A percentile compares a stretch with the other conserved stretches of the same genome.
These are phyloP conservation scores for Candida ipomoeae DNA, from an alignment of 805 yeast species.

Conservation along the genomic window DNA sequence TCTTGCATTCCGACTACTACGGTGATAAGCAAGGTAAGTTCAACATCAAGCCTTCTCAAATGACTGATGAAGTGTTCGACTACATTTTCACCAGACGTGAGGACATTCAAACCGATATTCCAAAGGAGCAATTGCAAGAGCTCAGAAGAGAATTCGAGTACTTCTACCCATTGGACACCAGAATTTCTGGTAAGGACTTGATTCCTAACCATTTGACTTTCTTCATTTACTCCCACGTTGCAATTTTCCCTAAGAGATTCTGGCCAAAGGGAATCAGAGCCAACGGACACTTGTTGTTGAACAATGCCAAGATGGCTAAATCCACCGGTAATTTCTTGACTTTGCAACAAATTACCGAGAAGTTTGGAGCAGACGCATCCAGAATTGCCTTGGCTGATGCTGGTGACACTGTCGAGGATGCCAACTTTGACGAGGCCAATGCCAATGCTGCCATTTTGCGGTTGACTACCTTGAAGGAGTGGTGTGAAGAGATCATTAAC, in stretches of 20 bases:
- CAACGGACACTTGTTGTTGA: slow-evolving; percentile 91
- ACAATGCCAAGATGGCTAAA: slow-evolving; percentile 97
- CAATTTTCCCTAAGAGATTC: slow-evolving; percentile 80
- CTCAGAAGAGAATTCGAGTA: slow-evolving; percentile 94
- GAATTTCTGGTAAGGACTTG: slow-evolving; percentile 94
- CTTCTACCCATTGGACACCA: slow-evolving; percentile 90
- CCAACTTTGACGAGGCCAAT: slow-evolving; percentile 92
- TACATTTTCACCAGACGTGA: slow-evolving; percentile 78
- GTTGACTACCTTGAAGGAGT: slow-evolving; percentile 85
- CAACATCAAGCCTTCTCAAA: slow-evolving; percentile 69
- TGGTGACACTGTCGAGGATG: slow-evolving; percentile 96
- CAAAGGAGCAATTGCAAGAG: slow-evolving; percentile 58
- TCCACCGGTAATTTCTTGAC: slow-evolving; percentile 97
- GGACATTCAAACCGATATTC: slow-evolving; percentile 52
- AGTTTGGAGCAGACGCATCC: slow-evolving; percentile 96
- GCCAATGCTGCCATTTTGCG: slow-evolving; percentile 98
- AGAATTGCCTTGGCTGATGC: slow-evolving; percentile 98
- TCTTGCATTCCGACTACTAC: slow-evolving; percentile 80
- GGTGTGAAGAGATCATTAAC: slow-evolving; percentile 79
- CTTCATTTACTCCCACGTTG: slow-evolving; percentile 89
- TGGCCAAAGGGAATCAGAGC: slow-evolving; percentile 96
- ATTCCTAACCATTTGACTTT: slow-evolving; percentile 96
- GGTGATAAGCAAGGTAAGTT: slow-evolving; percentile 74
- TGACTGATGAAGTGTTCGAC: slow-evolving; percentile 93
- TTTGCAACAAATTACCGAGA: slow-evolving; percentile 72